A percentile compares a stretch with the other conserved stretches of the same genome.
phyloP scores from a whole-genome alignment of 129 eudicot genomes.

The Kitagawia praeruptora region DNA sequence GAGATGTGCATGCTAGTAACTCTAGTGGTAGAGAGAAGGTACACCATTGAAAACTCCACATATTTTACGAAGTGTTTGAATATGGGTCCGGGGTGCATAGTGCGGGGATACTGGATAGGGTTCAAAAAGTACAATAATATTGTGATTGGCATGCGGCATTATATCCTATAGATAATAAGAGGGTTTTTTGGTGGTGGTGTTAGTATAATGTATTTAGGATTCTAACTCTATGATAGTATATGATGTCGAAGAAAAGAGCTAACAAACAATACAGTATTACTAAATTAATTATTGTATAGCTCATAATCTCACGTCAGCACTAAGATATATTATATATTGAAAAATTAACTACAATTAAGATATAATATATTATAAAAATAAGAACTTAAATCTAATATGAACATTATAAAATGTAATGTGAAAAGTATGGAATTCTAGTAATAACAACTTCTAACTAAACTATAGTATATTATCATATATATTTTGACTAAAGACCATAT shows the following conservation, averaged over 20 bases:
- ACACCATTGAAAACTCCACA: not conserved
- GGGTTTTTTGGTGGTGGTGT: not conserved
- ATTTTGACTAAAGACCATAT: not conserved
- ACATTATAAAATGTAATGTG: not conserved
- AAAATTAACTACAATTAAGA: not conserved
- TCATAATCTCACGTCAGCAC: not conserved
- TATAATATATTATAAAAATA: not conserved
- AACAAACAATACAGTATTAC: not conserved
- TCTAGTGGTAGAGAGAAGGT: constrained; percentile 93
- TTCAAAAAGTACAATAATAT: too few species aligned
- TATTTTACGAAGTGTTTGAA: not conserved
- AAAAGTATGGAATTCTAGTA: not conserved
- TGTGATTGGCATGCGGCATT: not conserved
- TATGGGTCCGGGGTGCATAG: not conserved
- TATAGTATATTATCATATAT: too few species aligned
- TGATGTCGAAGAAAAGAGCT: not conserved
- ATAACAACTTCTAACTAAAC: not conserved
- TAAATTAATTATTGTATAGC: not conserved
- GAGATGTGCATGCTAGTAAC: constrained; percentile 91
- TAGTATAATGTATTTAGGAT: not conserved
- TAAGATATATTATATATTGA: not conserved
- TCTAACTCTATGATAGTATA: not conserved
- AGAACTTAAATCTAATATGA: not conserved
- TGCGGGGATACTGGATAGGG: not conserved
- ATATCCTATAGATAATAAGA: not conserved